Evolutionary conservation across 83 land plant species (phyloP), one percentile per base, ranked within the genome.

Genomic region (Picea engelmannii): DNA sequence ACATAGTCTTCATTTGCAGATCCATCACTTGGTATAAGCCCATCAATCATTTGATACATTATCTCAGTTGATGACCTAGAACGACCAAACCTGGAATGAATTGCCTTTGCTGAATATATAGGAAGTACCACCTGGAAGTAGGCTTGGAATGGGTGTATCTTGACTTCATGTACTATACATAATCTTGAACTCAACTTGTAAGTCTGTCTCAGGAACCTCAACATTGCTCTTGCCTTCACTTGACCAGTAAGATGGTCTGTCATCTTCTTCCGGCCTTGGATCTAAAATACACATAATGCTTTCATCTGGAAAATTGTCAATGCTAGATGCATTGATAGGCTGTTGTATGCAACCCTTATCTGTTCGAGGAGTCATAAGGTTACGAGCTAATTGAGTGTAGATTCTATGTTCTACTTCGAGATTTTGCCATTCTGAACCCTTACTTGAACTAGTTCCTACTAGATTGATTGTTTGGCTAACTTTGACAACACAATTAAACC

Each of bases 221-320:
- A 82, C 81, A 71, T 89, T 87, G 6, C 71, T 81, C 69, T 89
- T 67, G 59, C 98, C 99, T 80, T 76, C 80, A 82, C 99, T 97
- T 67, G 99, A 97, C 99, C 99, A 97, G 81, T 97, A 97, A 20
- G 96, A 93, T 59, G 93, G 88, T 69, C 90, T 83, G 11, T 66
- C 67, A 66, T 66, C 79, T 61, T 88, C 81, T 20, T 23, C 60
- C 62, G 92, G 92, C 13, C 81, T 81, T 55, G 91, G 85, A 63
- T 85, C 83, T 64, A 97, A 80, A 69, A 96, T 97, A 80, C 93
- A 90, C 10, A 76, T 52, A 49, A 97, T 93, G 76, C 92, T 92
- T 80, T 97, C 99, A 66, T 84, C 80, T 38, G 99, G 99, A 84
- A 84, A 87, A 83, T 95, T 93, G 84, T 97, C 99, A 31, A 96